phyloP scores from a whole-genome alignment of 768 basidiomycete genomes.

The Lactarius psammicola region DNA sequence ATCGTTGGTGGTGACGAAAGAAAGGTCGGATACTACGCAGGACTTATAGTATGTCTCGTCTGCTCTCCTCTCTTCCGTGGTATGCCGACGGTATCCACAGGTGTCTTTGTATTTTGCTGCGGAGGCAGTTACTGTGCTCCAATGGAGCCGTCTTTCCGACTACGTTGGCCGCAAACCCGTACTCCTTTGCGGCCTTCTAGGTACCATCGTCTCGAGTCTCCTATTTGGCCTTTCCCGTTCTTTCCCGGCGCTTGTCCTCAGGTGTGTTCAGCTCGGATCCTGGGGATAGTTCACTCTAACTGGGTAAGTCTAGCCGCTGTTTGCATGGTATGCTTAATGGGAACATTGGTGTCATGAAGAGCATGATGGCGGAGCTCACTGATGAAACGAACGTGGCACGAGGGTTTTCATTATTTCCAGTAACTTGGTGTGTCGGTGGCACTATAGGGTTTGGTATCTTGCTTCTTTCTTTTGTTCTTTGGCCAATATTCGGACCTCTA shows the following conservation, averaged over 20 bases:
- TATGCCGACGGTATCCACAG: conserved; percentile 30
- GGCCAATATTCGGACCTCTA: conserved; percentile 23
- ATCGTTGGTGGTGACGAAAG: conserved; percentile 45
- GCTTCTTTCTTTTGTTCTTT: not conserved
- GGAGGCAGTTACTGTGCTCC: not conserved
- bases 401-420: conserved; percentile 38
- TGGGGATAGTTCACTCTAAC: conserved; percentile 42
- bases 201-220: not conserved
- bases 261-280: not conserved
- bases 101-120: conserved; percentile 35
- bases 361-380: conserved; percentile 60
- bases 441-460: conserved; percentile 6
- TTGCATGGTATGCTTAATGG: not conserved
- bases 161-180: not conserved
- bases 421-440: conserved; percentile 27
- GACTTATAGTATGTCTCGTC: conserved; percentile 43
- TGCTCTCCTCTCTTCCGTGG: not conserved
- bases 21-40: conserved; percentile 50
- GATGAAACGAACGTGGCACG: conserved; percentile 55
- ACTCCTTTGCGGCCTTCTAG: not conserved
- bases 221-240: not conserved
- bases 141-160: not conserved
- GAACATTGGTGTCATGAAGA: not conserved
- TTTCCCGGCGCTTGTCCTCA: not conserved
- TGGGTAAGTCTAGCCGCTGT: conserved; percentile 46